Percentiles rank a stretch among this genome's conserved stretches.
phyloP scores from a whole-genome alignment of 2,329 filamentous ascomycete species.

The Xylaria digitata region DNA sequence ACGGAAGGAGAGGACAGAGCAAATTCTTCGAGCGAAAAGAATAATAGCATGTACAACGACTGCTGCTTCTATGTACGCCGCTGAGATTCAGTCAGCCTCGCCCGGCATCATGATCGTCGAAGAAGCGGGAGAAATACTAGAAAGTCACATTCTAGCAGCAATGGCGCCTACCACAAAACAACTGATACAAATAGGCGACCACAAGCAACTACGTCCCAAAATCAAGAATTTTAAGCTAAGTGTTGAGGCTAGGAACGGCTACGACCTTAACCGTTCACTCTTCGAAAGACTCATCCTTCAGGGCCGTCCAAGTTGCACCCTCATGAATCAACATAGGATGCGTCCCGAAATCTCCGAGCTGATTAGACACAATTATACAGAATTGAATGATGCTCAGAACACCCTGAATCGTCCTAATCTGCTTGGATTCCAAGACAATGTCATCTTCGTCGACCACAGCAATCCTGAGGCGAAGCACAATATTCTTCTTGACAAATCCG shows the following conservation, averaged over 20 bases:
- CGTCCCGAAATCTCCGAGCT: slow-evolving; percentile 73
- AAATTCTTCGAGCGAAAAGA: slow-evolving; percentile 54
- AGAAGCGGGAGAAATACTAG: slow-evolving; percentile 43
- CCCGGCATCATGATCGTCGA: slow-evolving; percentile 69
- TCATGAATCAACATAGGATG: slow-evolving; percentile 75
- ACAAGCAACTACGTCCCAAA: slow-evolving; percentile 78
- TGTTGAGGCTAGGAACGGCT: slow-evolving; percentile 73
- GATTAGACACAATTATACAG: slow-evolving; percentile 71
- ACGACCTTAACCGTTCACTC: slow-evolving; percentile 73
- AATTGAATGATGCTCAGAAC: slow-evolving; percentile 67
- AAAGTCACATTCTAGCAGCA: slow-evolving; percentile 40
- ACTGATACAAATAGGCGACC: slow-evolving; percentile 79
- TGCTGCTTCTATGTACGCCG: slow-evolving; percentile 69
- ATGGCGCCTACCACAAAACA: slow-evolving; percentile 1
- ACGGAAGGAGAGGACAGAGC: slow-evolving; percentile 26
- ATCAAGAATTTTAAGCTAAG: slow-evolving; percentile 69
- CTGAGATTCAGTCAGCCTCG: slow-evolving; percentile 61
- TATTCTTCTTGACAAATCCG: slow-evolving; percentile 60
- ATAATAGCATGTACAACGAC: slow-evolving; percentile 78
- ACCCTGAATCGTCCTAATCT: slow-evolving; percentile 55
- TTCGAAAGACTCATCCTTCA: slow-evolving; percentile 74
- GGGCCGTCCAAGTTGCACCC: slow-evolving; percentile 64
- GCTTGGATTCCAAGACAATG: slow-evolving; percentile 66
- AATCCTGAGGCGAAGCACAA: slow-evolving; percentile 61
- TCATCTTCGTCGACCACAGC: slow-evolving; percentile 74